Evolutionary conservation across 371 early-diverging fungal species (phyloP).

Genomic region (Mucor sp.): DNA sequence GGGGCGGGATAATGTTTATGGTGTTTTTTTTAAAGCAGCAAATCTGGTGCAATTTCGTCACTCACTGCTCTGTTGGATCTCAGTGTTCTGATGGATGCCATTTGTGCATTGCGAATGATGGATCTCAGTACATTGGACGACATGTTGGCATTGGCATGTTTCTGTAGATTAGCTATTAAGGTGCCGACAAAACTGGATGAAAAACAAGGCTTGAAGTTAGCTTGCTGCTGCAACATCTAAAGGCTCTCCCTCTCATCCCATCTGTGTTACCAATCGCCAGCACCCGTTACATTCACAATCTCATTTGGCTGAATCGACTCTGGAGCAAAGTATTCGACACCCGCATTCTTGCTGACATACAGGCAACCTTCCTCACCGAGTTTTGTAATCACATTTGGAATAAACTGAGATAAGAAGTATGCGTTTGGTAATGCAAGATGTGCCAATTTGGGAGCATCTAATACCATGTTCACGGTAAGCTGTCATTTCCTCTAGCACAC

Average conservation of each 20-base stretch:
- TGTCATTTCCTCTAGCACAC: not conserved
- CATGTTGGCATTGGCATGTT: constrained; percentile 7
- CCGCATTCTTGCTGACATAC: constrained; percentile 21
- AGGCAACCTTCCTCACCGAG: constrained; percentile 60
- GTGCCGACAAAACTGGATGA: constrained; percentile 47
- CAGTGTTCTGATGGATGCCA: constrained; percentile 39
- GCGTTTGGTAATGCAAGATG: constrained; percentile 26
- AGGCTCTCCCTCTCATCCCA: not conserved
- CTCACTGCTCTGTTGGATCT: constrained; percentile 45
- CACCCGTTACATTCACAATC: constrained; percentile 69
- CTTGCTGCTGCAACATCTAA: not conserved
- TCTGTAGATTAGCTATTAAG: constrained; percentile 37
- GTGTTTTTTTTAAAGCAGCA: not conserved
- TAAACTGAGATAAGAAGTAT: constrained; percentile 32
- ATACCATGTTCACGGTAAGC: too few species aligned
- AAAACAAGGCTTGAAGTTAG: not conserved
- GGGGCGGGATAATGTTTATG: not conserved
- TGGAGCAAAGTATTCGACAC: constrained; percentile 39
- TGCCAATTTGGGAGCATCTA: constrained; percentile 23
- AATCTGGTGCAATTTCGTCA: constrained; percentile 7
- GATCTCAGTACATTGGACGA: constrained; percentile 9
- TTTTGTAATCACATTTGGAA: constrained; percentile 60
- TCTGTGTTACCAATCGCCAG: constrained; percentile 66
- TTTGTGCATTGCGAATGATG: constrained; percentile 36
- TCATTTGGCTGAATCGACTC: constrained; percentile 32